Percentiles rank a stretch among this genome's conserved stretches.
Evolutionary conservation across 1,139 yeast species (phyloP).

Genomic region (Suhomyces coccinellae): DNA sequence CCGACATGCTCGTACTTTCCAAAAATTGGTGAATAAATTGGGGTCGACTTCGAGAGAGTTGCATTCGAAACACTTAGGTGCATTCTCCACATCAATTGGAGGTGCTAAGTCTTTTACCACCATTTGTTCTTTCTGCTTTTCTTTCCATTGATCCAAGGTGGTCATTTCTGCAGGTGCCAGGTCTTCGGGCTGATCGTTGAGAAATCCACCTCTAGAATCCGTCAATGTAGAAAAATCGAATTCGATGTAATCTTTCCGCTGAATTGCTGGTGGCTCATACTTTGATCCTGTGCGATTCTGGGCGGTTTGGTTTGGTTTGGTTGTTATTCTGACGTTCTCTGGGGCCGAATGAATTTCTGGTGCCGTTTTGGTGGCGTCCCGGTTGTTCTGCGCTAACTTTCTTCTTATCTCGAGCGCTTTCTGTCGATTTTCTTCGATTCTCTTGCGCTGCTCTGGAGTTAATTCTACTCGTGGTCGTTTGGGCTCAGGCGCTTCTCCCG

Average conservation of each 20-base stretch:
- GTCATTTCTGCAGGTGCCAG: conserved; percentile 40
- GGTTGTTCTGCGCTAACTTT: conserved; percentile 29
- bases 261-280: conserved; percentile 44
- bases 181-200: conserved; percentile 31
- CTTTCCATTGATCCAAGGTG: conserved; percentile 75
- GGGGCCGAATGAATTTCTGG: conserved; percentile 11
- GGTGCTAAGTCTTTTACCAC: conserved; percentile 60
- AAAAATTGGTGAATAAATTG: conserved; percentile 65
- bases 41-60: conserved; percentile 76
- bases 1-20: conserved; percentile 70
- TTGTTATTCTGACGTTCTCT: conserved; percentile 14
- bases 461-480: conserved; percentile 29
- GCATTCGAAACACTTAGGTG: conserved; percentile 85
- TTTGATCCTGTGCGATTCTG: conserved; percentile 14
- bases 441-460: conserved; percentile 53
- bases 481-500: conserved; percentile 5
- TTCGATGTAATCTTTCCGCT: conserved; percentile 77
- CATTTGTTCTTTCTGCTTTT: conserved; percentile 46
- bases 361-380: conserved; percentile 30
- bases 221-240: conserved; percentile 88
- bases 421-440: conserved; percentile 58
- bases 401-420: conserved; percentile 57
- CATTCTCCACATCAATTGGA: conserved; percentile 66
- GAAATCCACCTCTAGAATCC: conserved; percentile 86
- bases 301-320: conserved; percentile 4